phyloP scores from a whole-genome alignment of 495 filamentous ascomycete species.

The Lindgomyces ingoldianus region DNA sequence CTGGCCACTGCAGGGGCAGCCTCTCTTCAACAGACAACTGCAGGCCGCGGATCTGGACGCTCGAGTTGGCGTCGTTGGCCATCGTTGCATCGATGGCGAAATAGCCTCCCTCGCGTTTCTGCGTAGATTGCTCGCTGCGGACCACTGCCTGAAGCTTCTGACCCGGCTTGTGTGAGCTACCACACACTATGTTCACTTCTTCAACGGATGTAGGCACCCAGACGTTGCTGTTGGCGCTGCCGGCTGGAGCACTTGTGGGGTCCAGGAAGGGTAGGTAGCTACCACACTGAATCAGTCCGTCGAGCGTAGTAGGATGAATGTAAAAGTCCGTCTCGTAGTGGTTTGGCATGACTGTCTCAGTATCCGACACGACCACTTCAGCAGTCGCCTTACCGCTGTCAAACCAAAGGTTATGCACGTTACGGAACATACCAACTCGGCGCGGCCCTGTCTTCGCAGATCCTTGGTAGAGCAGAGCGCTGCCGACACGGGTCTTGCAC shows the following conservation, averaged over 20 bases:
- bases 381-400: not conserved
- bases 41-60: not conserved
- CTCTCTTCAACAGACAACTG: not conserved
- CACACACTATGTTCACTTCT: not conserved
- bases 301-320: not conserved
- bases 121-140: not conserved
- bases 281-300: not conserved
- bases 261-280: not conserved
- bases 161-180: not conserved
- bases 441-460: not conserved
- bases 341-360: not conserved
- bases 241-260: not conserved
- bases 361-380: not conserved
- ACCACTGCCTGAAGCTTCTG: not conserved
- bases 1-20: not conserved
- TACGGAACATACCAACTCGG: not conserved
- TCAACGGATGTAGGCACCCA: not conserved
- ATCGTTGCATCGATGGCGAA: not conserved
- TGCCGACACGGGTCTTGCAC: not conserved
- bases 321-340: not conserved
- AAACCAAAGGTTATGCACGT: not conserved
- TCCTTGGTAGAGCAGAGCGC: not conserved
- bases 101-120: not conserved
- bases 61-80: not conserved
- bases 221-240: not conserved